Conservation (phyloP, 1,139 yeast genomes). For the Geotrichum klebahnii region DNA sequence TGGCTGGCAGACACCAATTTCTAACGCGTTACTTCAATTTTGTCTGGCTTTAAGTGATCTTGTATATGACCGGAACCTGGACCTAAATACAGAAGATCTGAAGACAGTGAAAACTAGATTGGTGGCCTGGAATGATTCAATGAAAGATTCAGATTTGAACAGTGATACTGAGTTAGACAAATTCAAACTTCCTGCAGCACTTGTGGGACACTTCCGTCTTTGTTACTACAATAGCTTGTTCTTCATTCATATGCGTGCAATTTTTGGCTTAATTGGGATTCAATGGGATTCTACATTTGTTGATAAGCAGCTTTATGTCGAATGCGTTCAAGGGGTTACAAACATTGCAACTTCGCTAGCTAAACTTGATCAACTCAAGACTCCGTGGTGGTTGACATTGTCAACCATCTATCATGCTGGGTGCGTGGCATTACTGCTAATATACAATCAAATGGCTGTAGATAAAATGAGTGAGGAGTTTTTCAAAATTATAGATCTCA, state of each 20-base stretch:
- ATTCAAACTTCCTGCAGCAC: slow-evolving; percentile 21
- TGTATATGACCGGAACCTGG: slow-evolving; percentile 25
- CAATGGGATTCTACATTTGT: slow-evolving; percentile 15
- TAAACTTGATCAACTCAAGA: slow-evolving; percentile 26
- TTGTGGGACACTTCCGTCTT: slow-evolving; percentile 21
- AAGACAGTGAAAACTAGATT: slow-evolving; percentile 19
- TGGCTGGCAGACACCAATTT: slow-evolving; percentile 53
- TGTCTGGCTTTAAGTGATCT: slow-evolving; percentile 27
- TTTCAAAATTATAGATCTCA: slow-evolving; percentile 30
- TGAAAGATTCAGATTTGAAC: slow-evolving; percentile 21
- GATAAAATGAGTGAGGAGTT: slow-evolving; percentile 26
- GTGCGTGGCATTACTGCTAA: slow-evolving; percentile 45
- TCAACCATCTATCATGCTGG: slow-evolving; percentile 49
- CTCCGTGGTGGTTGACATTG: slow-evolving; percentile 57
- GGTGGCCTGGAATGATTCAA: slow-evolving; percentile 24
- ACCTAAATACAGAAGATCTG: slow-evolving; percentile 23
- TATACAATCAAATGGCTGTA: slow-evolving; percentile 42
- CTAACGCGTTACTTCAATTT: slow-evolving; percentile 38
- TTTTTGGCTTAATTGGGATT: slow-evolving; percentile 21
- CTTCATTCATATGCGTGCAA: slow-evolving; percentile 20
- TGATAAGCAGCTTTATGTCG: slow-evolving; percentile 14
- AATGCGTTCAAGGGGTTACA: slow-evolving; percentile 28
- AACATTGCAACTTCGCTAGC: slow-evolving; percentile 40
- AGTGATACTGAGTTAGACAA: slow-evolving; percentile 23
- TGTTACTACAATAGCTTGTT: slow-evolving; percentile 19